Percentiles rank a stretch among this genome's conserved stretches.
Evolutionary conservation across 352 stramenopile genomes (phyloP).

Genomic region (Phytophthora colocasiae): DNA sequence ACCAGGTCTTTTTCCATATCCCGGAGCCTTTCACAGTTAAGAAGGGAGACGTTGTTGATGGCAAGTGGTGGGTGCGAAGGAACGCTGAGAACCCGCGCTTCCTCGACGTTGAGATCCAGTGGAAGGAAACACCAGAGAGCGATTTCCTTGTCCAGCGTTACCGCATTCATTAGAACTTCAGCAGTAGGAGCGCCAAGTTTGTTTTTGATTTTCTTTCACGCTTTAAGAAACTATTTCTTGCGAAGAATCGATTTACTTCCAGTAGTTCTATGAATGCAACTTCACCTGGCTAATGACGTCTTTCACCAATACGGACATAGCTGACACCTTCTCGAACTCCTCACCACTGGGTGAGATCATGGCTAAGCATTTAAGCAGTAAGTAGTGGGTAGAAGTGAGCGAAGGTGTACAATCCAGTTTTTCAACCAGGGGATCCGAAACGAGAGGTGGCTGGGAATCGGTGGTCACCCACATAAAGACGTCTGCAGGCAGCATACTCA

Average conservation of each 20-base stretch:
- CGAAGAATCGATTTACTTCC: constrained; percentile 1
- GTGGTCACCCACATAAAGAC: constrained; percentile 78
- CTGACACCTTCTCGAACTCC: constrained; percentile 73
- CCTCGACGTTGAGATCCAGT: constrained; percentile 91
- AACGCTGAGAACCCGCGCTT: constrained; percentile 95
- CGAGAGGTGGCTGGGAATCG: constrained; percentile 56
- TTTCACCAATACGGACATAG: constrained; percentile 88
- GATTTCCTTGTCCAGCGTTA: constrained; percentile 69
- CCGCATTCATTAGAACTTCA: constrained; percentile 74
- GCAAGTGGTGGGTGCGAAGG: constrained; percentile 88
- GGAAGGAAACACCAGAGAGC: constrained; percentile 55
- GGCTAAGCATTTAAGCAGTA: constrained; percentile 73
- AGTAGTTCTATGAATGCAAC: constrained; percentile 36
- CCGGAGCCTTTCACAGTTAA: constrained; percentile 76
- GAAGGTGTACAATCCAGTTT: constrained; percentile 75
- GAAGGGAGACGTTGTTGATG: constrained; percentile 79
- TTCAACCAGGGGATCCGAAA: constrained; percentile 66
- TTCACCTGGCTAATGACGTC: constrained; percentile 81
- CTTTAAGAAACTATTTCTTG: constrained; percentile 23
- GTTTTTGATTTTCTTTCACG: constrained; percentile 29
- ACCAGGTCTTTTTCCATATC: constrained; percentile 99
- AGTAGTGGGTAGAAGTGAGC: constrained; percentile 76
- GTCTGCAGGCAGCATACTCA: constrained; percentile 85
- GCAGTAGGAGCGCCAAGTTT: constrained; percentile 15
- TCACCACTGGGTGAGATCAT: constrained; percentile 49